phyloP scores from a whole-genome alignment of 2,329 filamentous ascomycete species.

The Stagonosporopsis vannaccii region DNA sequence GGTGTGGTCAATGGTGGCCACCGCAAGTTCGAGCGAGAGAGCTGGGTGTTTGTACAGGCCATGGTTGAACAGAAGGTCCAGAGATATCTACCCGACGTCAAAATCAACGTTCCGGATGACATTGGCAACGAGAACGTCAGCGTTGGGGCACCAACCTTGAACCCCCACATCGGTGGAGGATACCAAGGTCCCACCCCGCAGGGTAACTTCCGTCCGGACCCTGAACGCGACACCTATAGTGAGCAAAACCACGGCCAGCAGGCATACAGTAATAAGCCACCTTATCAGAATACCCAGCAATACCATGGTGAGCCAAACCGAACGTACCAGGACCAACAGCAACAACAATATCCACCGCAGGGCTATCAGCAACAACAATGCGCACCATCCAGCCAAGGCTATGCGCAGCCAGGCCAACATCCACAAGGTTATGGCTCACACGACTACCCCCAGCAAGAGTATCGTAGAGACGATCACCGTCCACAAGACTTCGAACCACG shows the following conservation, averaged over 20 bases:
- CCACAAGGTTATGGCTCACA: slow-evolving; percentile 8
- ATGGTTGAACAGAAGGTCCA: slow-evolving; percentile 43
- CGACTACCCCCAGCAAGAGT: slow-evolving; percentile 2
- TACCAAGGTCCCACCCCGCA: slow-evolving; percentile 10
- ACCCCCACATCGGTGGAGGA: slow-evolving; percentile 22
- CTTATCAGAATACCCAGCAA: slow-evolving; percentile 17
- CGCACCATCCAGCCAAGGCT: slow-evolving; percentile 8
- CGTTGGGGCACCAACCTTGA: slow-evolving; percentile 30
- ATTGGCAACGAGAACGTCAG: slow-evolving; percentile 43
- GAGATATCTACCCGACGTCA: slow-evolving; percentile 38
- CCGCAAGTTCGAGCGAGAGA: slow-evolving; percentile 40
- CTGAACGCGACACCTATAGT: slow-evolving; percentile 10
- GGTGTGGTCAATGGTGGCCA: slow-evolving; percentile 43
- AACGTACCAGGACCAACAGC: slow-evolving; percentile 14
- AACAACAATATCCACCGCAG: slow-evolving; percentile 5
- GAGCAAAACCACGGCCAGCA: slow-evolving; percentile 10
- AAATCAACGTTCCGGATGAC: slow-evolving; percentile 40
- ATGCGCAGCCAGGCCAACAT: slow-evolving; percentile 16
- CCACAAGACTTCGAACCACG: slow-evolving; percentile 19
- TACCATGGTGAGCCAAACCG: slow-evolving; percentile 13
- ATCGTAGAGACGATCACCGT: slow-evolving; percentile 16
- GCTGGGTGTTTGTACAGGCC: slow-evolving; percentile 42
- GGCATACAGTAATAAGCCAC: slow-evolving; percentile 13
- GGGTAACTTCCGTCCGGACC: slow-evolving; percentile 10
- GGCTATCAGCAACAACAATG: slow-evolving; percentile 11